Conservation (phyloP, 257 asterid genomes). For the Ocimum tenuiflorum region DNA sequence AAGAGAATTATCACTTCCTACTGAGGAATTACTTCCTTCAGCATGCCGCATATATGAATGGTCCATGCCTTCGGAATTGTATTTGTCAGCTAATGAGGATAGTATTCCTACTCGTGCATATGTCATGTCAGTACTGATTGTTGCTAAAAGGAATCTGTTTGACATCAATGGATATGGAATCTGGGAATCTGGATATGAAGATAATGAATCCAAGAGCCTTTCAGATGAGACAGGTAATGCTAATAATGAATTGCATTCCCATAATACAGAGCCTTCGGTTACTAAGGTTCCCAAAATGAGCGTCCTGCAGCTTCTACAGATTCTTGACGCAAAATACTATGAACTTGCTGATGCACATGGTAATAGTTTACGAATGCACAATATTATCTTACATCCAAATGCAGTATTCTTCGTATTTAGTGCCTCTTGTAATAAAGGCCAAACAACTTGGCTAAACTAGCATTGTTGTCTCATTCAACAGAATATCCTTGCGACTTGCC, state of each 20-base stretch:
- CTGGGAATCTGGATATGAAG: background rate
- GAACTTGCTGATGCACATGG: slow-evolving; percentile 49
- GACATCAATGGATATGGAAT: background rate
- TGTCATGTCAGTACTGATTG: no score
- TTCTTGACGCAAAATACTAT: slow-evolving; percentile 45
- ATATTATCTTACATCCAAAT: background rate
- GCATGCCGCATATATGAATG: slow-evolving; percentile 66
- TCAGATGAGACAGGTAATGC: slow-evolving; percentile 8
- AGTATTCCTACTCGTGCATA: slow-evolving; percentile 40
- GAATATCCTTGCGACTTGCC: slow-evolving; percentile 46
- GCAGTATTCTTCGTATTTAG: no score
- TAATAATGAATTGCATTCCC: no score
- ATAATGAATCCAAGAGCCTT: slow-evolving; percentile 8
- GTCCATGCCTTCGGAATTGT: slow-evolving; percentile 65
- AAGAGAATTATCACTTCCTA: slow-evolving; percentile 52
- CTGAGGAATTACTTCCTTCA: slow-evolving; percentile 38
- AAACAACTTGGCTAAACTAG: slow-evolving; percentile 3
- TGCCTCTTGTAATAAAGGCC: background rate
- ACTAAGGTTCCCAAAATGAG: slow-evolving; percentile 9
- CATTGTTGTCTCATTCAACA: slow-evolving; percentile 33
- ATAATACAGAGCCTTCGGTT: slow-evolving; percentile 16
- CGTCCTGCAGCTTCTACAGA: slow-evolving; percentile 38
- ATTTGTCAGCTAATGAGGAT: slow-evolving; percentile 42
- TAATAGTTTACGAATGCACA: slow-evolving; percentile 22
- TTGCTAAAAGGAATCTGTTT: no score